Evolutionary conservation across 768 basidiomycete species (phyloP).

Genomic region (Russula virescens): DNA sequence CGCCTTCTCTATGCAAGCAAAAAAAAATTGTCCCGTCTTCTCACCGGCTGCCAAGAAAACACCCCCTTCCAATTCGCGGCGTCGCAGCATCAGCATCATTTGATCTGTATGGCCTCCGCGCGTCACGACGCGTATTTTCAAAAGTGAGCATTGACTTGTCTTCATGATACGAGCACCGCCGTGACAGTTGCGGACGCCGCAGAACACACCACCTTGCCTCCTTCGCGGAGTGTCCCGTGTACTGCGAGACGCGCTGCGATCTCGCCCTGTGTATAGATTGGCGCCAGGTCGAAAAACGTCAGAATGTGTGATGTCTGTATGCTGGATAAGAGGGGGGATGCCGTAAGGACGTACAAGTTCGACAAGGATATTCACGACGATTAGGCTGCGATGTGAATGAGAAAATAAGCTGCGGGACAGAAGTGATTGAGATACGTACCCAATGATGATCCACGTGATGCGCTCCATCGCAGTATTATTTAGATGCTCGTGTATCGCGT

Average conservation of each 20-base stretch:
- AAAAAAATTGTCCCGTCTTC: too few relatives aligned
- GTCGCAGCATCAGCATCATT: too few relatives aligned
- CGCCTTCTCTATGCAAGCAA: too few relatives aligned
- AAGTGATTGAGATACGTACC: conserved; percentile 36
- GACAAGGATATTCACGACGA: conserved; percentile 84
- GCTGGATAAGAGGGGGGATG: too few relatives aligned
- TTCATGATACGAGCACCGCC: not conserved
- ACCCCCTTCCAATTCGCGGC: too few relatives aligned
- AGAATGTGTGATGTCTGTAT: not conserved
- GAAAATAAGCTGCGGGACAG: conserved; percentile 24
- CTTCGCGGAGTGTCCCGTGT: conserved; percentile 41
- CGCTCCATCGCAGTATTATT: conserved; percentile 87
- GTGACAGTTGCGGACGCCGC: not conserved
- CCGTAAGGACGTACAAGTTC: conserved; percentile 53
- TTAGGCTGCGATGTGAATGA: conserved; percentile 52
- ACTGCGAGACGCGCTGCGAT: conserved; percentile 71
- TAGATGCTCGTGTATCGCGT: conserved; percentile 89
- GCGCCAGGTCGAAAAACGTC: not conserved
- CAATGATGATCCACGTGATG: conserved; percentile 78
- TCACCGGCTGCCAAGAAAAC: too few relatives aligned
- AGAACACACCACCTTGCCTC: not conserved
- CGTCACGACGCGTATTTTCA: too few relatives aligned
- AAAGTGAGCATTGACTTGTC: too few relatives aligned
- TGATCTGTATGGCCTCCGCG: too few relatives aligned
- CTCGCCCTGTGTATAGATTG: conserved; percentile 51